Percentiles rank a stretch among this genome's conserved stretches.
These are phyloP conservation scores for Gossypium trilobum DNA, from an alignment of 441 rosid genomes.

Conservation along the genomic window DNA sequence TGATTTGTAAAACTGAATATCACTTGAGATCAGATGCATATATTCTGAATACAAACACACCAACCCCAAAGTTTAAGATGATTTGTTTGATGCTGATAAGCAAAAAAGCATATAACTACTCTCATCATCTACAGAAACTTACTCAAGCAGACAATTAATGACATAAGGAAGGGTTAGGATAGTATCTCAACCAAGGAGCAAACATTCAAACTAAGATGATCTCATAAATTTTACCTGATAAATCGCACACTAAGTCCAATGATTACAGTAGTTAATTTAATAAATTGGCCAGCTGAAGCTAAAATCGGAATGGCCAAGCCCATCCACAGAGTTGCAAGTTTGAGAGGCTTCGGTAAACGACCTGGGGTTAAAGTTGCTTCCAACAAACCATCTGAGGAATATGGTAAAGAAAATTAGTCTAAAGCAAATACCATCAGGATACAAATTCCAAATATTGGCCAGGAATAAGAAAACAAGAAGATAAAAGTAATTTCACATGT, in stretches of 20 bases:
- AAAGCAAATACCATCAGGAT: slow-evolving; percentile 9
- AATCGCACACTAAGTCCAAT: slow-evolving; percentile 64
- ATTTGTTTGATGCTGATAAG: background rate
- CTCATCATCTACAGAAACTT: background rate
- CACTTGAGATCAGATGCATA: no score
- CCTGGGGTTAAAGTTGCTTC: slow-evolving; percentile 88
- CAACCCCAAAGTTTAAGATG: background rate
- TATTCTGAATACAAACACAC: background rate
- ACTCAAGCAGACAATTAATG: background rate
- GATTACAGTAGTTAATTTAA: slow-evolving; percentile 44
- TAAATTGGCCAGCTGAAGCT: slow-evolving; percentile 60
- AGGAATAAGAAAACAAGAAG: background rate
- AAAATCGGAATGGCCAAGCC: slow-evolving; percentile 66
- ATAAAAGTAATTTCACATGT: background rate
- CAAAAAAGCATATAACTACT: background rate
- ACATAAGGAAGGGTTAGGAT: background rate
- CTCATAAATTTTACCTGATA: slow-evolving; percentile 47
- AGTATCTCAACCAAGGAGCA: background rate
- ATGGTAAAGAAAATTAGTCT: slow-evolving; percentile 15
- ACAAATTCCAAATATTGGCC: background rate
- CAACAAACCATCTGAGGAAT: slow-evolving; percentile 51
- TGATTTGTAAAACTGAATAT: no score
- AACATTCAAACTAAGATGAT: background rate
- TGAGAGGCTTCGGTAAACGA: slow-evolving; percentile 80
- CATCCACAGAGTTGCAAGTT: slow-evolving; percentile 70